phyloP scores from a whole-genome alignment of 768 basidiomycete species.

The Lactifluus volemus region DNA sequence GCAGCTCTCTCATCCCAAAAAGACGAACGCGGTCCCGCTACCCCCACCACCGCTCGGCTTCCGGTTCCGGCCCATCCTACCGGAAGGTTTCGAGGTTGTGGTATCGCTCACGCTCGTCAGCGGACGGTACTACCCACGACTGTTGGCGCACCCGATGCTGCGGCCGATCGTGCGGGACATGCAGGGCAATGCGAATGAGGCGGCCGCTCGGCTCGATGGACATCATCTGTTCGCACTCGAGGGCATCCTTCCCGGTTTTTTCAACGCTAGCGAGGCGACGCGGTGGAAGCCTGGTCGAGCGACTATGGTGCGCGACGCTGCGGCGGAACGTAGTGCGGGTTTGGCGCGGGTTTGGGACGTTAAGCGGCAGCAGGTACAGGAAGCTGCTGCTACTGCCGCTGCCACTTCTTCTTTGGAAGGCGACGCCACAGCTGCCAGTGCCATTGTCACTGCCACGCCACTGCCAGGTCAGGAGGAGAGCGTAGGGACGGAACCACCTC shows the following conservation, averaged over 20 bases:
- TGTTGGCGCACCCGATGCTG: constrained; percentile 59
- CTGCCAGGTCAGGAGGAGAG: too few relatives aligned
- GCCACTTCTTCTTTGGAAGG: too few relatives aligned
- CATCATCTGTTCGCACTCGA: constrained; percentile 65
- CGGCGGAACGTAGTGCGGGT: constrained; percentile 36
- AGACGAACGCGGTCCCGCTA: constrained; percentile 32
- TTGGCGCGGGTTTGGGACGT: constrained; percentile 33
- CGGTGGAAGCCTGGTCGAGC: constrained; percentile 43
- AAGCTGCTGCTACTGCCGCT: background rate
- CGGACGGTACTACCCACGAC: constrained; percentile 73
- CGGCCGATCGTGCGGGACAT: constrained; percentile 30
- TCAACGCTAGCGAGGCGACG: constrained; percentile 63
- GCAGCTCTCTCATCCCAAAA: constrained; percentile 32
- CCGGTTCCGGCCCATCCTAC: constrained; percentile 59
- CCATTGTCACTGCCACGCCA: too few relatives aligned
- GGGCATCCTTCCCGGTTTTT: constrained; percentile 55
- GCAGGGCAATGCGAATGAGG: constrained; percentile 27
- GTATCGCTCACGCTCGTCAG: constrained; percentile 62
- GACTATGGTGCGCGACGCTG: constrained; percentile 57
- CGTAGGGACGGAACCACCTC: too few relatives aligned
- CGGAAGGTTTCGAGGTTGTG: constrained; percentile 52
- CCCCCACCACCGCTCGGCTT: constrained; percentile 62
- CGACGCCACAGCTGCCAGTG: background rate
- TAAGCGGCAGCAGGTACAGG: constrained; percentile 27
- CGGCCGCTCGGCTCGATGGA: constrained; percentile 27